phyloP scores from a whole-genome alignment of 139 green algal genomes.

The Zygnema cylindricum region DNA sequence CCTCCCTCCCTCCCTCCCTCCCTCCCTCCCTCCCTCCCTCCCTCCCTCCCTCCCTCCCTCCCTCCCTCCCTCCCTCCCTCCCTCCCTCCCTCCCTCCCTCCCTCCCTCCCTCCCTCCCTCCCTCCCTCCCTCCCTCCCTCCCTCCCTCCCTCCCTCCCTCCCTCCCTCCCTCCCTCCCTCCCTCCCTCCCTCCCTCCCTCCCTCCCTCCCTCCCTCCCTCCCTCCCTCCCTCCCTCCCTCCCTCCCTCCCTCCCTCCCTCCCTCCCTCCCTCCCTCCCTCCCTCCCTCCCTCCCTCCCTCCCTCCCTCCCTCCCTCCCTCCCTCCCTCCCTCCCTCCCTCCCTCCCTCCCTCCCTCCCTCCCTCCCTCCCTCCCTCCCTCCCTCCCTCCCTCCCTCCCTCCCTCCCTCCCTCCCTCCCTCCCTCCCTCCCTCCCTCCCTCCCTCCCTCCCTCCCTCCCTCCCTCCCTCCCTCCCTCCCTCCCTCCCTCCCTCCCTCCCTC shows the following conservation, averaged over 20 bases:
- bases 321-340: slow-evolving; percentile 12
- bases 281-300: not conserved
- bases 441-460: slow-evolving; percentile 18
- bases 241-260: not conserved
- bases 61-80: too few species aligned
- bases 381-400: not conserved
- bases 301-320: not conserved
- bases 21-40: too few species aligned
- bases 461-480: not conserved
- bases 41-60: too few species aligned
- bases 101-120: slow-evolving; percentile 1
- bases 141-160: not conserved
- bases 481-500: not conserved
- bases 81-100: slow-evolving; percentile 10
- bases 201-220: not conserved
- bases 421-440: not conserved
- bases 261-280: not conserved
- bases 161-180: not conserved
- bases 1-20: too few species aligned
- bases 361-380: not conserved
- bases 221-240: slow-evolving; percentile 19
- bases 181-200: not conserved
- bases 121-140: not conserved
- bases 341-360: not conserved
- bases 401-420: not conserved